Percentiles rank a stretch among this genome's conserved stretches.
Conservation (phyloP, 495 filamentous ascomycete species). For the Immersiella caudata region DNA sequence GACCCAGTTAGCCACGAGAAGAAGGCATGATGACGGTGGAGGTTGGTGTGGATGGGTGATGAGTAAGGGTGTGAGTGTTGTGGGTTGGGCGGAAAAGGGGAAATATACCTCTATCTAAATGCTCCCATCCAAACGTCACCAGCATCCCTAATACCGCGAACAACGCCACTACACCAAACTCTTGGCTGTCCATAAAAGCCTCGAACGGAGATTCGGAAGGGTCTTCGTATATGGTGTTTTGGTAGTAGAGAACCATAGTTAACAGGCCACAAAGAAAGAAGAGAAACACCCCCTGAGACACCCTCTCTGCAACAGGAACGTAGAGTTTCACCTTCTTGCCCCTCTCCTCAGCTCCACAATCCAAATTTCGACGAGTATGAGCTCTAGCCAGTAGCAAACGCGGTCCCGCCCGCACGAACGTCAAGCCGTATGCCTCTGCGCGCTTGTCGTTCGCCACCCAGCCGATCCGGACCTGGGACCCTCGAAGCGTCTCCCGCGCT, state of each 20-base stretch:
- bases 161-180: not conserved
- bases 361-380: not conserved
- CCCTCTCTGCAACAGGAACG: not conserved
- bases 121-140: not conserved
- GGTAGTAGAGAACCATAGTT: conserved; percentile 6
- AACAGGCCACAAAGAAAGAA: conserved; percentile 1
- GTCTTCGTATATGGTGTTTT: conserved; percentile 1
- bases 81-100: not conserved
- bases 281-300: not conserved
- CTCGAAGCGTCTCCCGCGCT: not conserved
- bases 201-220: not conserved
- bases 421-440: not conserved
- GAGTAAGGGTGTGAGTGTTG: not conserved
- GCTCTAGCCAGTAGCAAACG: not conserved
- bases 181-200: not conserved
- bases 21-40: too few relatives aligned
- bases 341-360: not conserved
- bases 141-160: not conserved
- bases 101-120: not conserved
- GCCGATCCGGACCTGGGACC: not conserved
- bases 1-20: too few relatives aligned
- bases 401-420: not conserved
- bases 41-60: not conserved
- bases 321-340: not conserved
- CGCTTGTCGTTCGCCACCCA: not conserved